These are phyloP conservation scores for Draba incana DNA, from an alignment of 345 rosid species.

Conservation along the genomic window DNA sequence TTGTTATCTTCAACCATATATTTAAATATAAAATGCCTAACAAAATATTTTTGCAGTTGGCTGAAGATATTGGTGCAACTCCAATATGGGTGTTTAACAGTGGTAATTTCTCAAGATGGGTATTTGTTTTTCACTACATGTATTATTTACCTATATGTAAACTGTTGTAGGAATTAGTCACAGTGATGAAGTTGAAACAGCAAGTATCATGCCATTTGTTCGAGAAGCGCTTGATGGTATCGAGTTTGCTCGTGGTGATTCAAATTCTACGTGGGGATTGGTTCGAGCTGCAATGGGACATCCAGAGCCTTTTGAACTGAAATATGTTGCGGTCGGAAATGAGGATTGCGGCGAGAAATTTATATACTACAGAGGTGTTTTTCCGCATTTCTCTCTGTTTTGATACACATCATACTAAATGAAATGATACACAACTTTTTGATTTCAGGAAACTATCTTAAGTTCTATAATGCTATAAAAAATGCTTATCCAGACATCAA, in stretches of 20 bases:
- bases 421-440: constrained; percentile 6
- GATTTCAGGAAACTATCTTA: constrained; percentile 79
- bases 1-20: background rate
- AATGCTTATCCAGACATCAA: constrained; percentile 72
- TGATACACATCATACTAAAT: constrained; percentile 7
- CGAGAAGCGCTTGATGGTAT: constrained; percentile 95
- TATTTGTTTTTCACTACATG: constrained; percentile 1
- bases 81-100: constrained; percentile 96
- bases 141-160: constrained; percentile 1
- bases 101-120: constrained; percentile 49
- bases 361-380: constrained; percentile 65
- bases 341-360: constrained; percentile 63
- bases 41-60: constrained; percentile 53
- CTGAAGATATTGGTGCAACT: constrained; percentile 74
- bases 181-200: constrained; percentile 65
- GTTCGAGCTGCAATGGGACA: constrained; percentile 93
- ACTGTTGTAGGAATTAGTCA: constrained; percentile 78
- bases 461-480: constrained; percentile 77
- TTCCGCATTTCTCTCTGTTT: constrained; percentile 16
- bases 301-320: constrained; percentile 83
- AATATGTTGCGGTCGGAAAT: constrained; percentile 88
- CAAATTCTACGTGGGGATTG: constrained; percentile 78
- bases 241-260: constrained; percentile 81
- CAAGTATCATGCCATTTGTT: constrained; percentile 67
- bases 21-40: too few species aligned